Conservation (phyloP, 2,329 filamentous ascomycete species). For the Teratosphaeriaceae sp. region DNA sequence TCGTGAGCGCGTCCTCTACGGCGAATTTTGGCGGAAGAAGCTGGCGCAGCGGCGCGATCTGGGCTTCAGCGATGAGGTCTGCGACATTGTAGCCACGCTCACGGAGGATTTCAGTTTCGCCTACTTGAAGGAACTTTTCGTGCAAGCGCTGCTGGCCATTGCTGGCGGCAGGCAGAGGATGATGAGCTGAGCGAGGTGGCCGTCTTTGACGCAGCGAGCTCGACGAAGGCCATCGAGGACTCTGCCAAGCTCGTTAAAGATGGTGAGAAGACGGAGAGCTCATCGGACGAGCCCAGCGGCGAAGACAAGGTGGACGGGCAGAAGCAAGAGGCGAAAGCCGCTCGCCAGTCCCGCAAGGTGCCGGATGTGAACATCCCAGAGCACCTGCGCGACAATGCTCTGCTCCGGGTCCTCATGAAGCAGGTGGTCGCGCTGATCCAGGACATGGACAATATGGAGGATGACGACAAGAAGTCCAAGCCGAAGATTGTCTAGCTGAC, state of each 20-base stretch:
- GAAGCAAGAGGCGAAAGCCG: slow-evolving; percentile 2
- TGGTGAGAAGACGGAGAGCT: slow-evolving; percentile 5
- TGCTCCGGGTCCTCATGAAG: slow-evolving; percentile 17
- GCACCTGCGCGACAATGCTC: slow-evolving; percentile 14
- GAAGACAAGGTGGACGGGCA: slow-evolving; percentile 2
- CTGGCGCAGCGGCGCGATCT: slow-evolving; percentile 50
- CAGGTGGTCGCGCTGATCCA: slow-evolving; percentile 15
- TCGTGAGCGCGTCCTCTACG: slow-evolving; percentile 54
- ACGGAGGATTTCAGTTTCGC: slow-evolving; percentile 61
- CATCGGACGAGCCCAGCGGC: neutral
- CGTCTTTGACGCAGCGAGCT: slow-evolving; percentile 8
- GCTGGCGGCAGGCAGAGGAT: slow-evolving; percentile 34
- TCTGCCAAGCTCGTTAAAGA: slow-evolving; percentile 7
- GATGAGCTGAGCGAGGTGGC: slow-evolving; percentile 15
- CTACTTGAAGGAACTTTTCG: slow-evolving; percentile 63
- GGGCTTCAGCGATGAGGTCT: slow-evolving; percentile 53
- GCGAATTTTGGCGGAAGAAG: slow-evolving; percentile 56
- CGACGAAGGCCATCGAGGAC: slow-evolving; percentile 8
- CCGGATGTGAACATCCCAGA: slow-evolving; percentile 15
- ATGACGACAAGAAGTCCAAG: slow-evolving; percentile 8
- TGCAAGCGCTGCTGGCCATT: slow-evolving; percentile 55
- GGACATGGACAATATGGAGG: slow-evolving; percentile 21
- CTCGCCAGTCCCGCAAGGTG: slow-evolving; percentile 5
- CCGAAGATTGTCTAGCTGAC: slow-evolving; percentile 1
- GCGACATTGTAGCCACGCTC: slow-evolving; percentile 51